Conservation (phyloP, 2,329 filamentous ascomycete species). For the Tolypocladium pustulatum region DNA sequence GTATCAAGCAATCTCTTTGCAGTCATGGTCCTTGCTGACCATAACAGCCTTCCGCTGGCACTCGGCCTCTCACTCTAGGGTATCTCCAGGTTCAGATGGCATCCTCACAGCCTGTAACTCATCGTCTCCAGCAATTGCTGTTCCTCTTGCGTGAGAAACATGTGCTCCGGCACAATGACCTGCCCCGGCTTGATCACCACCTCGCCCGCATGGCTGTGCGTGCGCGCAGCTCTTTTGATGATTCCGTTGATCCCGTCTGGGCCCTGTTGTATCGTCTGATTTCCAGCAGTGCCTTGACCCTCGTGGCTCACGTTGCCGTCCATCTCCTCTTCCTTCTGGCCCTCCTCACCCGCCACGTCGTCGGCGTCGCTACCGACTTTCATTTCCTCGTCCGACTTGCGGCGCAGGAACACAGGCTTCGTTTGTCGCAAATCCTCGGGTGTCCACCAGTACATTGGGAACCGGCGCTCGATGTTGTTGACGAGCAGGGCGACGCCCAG, state of each 20-base stretch:
- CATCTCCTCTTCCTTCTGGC: background rate
- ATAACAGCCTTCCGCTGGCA: too few species aligned
- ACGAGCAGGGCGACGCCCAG: slow-evolving; percentile 49
- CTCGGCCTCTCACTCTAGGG: background rate
- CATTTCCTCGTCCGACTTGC: slow-evolving; percentile 3
- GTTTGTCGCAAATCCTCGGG: slow-evolving; percentile 20
- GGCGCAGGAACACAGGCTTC: slow-evolving; percentile 3
- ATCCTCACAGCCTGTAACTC: slow-evolving; percentile 18
- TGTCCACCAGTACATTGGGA: slow-evolving; percentile 63
- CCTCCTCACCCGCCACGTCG: background rate
- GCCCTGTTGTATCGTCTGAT: slow-evolving; percentile 1
- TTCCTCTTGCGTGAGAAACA: slow-evolving; percentile 27
- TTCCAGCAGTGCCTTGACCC: slow-evolving; percentile 5
- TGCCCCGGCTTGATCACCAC: slow-evolving; percentile 24
- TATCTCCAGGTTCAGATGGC: background rate
- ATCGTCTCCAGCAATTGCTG: slow-evolving; percentile 23
- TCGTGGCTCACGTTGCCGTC: slow-evolving; percentile 2
- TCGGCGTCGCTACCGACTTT: background rate
- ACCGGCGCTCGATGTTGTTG: slow-evolving; percentile 59
- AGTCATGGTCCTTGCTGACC: too few species aligned
- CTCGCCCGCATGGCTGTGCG: slow-evolving; percentile 9
- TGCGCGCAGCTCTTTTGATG: background rate
- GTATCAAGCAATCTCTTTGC: too few species aligned
- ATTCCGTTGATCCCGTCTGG: background rate
- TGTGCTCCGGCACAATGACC: slow-evolving; percentile 21